A percentile compares a stretch with the other conserved stretches of the same genome.
Evolutionary conservation across 2,329 filamentous ascomycete genomes (phyloP).

Genomic region (Lecanosticta acicola): DNA sequence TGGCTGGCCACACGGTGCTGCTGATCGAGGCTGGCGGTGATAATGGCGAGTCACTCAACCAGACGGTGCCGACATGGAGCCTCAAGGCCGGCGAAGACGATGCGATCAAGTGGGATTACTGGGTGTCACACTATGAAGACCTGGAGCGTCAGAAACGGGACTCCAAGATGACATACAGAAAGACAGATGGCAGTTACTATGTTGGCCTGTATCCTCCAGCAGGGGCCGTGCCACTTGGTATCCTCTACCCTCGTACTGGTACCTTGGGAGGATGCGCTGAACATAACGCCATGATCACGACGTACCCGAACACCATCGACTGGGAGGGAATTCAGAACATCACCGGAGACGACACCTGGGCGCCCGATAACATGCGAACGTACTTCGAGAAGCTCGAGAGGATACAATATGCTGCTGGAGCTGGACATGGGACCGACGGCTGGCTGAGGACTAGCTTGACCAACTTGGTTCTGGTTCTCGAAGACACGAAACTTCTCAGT

Average conservation of each 20-base stretch:
- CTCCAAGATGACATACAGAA: constrained; percentile 52
- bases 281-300: constrained; percentile 57
- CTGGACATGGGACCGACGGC: constrained; percentile 53
- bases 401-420: constrained; percentile 45
- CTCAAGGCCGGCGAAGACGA: constrained; percentile 52
- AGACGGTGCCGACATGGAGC: constrained; percentile 52
- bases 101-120: constrained; percentile 57
- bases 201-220: constrained; percentile 50
- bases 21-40: constrained; percentile 58
- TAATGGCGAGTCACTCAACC: constrained; percentile 47
- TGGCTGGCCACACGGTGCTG: constrained; percentile 54
- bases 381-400: constrained; percentile 51
- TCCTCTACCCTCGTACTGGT: constrained; percentile 54
- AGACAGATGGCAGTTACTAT: constrained; percentile 44
- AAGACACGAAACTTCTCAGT: constrained; percentile 51
- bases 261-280: constrained; percentile 53
- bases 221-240: constrained; percentile 49
- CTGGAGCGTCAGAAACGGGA: constrained; percentile 50
- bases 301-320: constrained; percentile 55
- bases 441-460: constrained; percentile 52
- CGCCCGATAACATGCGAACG: constrained; percentile 52
- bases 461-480: constrained; percentile 46
- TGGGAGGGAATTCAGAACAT: constrained; percentile 53
- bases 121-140: constrained; percentile 57
- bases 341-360: constrained; percentile 58